Base-by-base conservation (phyloP, 371 early-diverging fungal species). In the Mortierella sp. region DNA sequence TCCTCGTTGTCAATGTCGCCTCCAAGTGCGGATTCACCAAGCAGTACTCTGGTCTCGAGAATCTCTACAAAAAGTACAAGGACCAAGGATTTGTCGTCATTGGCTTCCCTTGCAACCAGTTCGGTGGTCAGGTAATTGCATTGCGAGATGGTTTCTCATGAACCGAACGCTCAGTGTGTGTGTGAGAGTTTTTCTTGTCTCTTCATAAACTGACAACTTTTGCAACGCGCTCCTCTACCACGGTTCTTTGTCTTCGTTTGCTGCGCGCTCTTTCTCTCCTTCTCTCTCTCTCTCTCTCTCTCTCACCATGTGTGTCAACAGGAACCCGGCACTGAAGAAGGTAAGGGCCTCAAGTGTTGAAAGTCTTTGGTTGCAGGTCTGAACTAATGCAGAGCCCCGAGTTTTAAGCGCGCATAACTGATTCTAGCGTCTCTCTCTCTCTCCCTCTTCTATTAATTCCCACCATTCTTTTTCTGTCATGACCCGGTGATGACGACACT, bases 1-100 rank as follows among this genome's bases (percentile, higher is more conserved):
- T 96, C 30, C 84, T 96, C 47, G 83, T 98, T 48, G 96, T 96
- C 66, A 99, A 99, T 83, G 94, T 96, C 30, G 99, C 99, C 26
- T 94, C 95, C 62, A 90, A 96, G 66, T 99, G 99, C 82, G 97
- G 97, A 12, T 94, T 94, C 74, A 96, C 99, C 18, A 82, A 88
- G 11, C 96, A 97, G 79, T 98, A 97, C 84, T 66, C 75, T 30
- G 94, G 91, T 21, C 86, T 99, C 21, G 92, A 94, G 83, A 70
- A 85, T 26, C 85, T 99, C 45, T 85, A 95, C 87, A 75, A 96
- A 57, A 87, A 93, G 72, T 93, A 94, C 85, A 85, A 91, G 53
- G 94, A 93, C 60, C 75, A 88, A 59, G 97, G 94, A 15, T 85
- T 94, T 47, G 88, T 85, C 43, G 77, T 95, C 44, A 82, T 94